Evolutionary conservation across 768 basidiomycete species (phyloP), one percentile per base, ranked within the genome.

Genomic region (Tubosaeta sp.): DNA sequence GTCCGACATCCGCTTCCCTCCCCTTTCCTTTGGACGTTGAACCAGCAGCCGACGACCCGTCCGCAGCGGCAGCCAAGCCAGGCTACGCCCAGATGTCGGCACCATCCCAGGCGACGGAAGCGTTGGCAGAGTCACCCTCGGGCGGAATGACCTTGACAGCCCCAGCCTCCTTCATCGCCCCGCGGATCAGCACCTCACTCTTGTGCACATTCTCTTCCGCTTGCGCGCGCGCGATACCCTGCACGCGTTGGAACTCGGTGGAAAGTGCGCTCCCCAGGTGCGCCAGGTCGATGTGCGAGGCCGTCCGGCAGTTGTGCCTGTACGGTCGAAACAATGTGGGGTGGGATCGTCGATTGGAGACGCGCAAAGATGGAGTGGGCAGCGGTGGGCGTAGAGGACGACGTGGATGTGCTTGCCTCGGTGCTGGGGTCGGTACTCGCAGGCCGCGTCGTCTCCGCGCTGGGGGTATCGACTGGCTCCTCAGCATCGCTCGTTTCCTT

Each of bases 71-170:
- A 9, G 62, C 57, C 17, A 57, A 53, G 37, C 60, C 60, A 10
- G 81, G 90, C 52, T 92, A 64, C 74, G 85, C 83, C 86, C 91
- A 94, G 65, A 93, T 79, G 67, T 95, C 91, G 31, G 84, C 72
- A 1, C 91, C 93, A 65, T 95, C 93, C 91, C 91, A 95, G 39
- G 81, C 58, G 26, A 85, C 63, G 4, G 69, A 64, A 31, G 61
- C 56, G 2, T 69, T 62, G 42, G 55, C 45, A 13, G 64, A 22
- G 7, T 59, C 65, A 41, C 78, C 78, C 34, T 88, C 85, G 1
- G 94, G 94, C 0, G 94, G 95, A 13, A 97, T 76, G 46, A 97
- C 87, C 67, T 94, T 95, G 61, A 97, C 91, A 11, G 91, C 92
- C 51, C 88, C 80, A 7, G 89, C 88, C 61, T 91, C 90, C 61